Conservation (phyloP, 1,284 basidiomycete species). For the Ganoderma sinense region DNA sequence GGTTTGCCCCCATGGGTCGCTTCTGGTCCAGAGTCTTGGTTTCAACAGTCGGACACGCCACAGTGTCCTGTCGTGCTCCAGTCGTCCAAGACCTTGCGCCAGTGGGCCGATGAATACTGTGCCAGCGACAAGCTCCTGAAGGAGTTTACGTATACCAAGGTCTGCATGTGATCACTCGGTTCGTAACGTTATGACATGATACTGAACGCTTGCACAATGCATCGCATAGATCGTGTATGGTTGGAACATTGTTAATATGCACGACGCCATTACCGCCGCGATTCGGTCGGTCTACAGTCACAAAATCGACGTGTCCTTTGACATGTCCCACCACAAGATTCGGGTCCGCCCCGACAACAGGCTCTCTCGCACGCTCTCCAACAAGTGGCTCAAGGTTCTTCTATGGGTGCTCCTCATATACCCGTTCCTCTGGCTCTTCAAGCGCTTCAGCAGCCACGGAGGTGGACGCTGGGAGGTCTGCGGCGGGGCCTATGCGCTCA, state of each 20-base stretch:
- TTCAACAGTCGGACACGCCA: slow-evolving; percentile 3
- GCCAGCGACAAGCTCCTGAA: slow-evolving; percentile 66
- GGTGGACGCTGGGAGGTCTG: slow-evolving; percentile 75
- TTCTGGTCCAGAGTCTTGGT: slow-evolving; percentile 23
- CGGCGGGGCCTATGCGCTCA: slow-evolving; percentile 73
- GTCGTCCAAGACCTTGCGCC: slow-evolving; percentile 61
- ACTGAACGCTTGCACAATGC: slow-evolving; percentile 3
- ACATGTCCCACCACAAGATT: slow-evolving; percentile 51
- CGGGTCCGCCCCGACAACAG: slow-evolving; percentile 67
- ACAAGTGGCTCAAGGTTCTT: slow-evolving; percentile 70
- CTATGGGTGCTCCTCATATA: slow-evolving; percentile 71
- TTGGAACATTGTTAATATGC: slow-evolving; percentile 70
- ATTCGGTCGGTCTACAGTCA: slow-evolving; percentile 61
- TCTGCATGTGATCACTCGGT: slow-evolving; percentile 26
- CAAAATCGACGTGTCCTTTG: slow-evolving; percentile 57
- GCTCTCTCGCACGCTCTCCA: slow-evolving; percentile 67
- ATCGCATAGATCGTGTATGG: slow-evolving; percentile 62
- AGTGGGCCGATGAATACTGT: slow-evolving; percentile 79
- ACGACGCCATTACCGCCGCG: slow-evolving; percentile 57
- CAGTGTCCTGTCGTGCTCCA: slow-evolving; percentile 38
- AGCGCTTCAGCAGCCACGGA: slow-evolving; percentile 63
- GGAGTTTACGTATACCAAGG: slow-evolving; percentile 71
- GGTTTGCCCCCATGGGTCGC: slow-evolving; percentile 45
- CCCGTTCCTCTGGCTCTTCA: slow-evolving; percentile 79
- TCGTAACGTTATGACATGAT: neutral